These are phyloP conservation scores for Suillus sp. DNA, from an alignment of 768 basidiomycete species.

Conservation along the genomic window DNA sequence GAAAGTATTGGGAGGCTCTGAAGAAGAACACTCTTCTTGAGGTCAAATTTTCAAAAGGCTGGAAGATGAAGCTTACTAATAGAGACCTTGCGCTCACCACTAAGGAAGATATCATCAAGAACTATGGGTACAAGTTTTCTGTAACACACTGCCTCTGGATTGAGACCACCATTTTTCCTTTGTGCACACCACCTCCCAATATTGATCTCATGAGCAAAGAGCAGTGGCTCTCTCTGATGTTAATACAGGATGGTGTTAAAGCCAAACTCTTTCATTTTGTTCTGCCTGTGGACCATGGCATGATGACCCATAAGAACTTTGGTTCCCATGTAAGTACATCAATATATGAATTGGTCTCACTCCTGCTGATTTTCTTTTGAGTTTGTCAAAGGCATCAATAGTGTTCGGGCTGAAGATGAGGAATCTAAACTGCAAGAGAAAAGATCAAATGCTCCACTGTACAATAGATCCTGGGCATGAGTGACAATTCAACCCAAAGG, in stretches of 20 bases:
- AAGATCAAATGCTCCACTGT: too few species aligned
- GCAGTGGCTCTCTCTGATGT: constrained; percentile 9
- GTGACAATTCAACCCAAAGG: too few species aligned
- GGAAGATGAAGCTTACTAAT: neutral
- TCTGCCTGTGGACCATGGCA: neutral
- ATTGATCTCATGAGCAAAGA: constrained; percentile 4
- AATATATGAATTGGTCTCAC: too few species aligned
- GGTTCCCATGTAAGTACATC: constrained; percentile 7
- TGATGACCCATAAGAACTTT: constrained; percentile 10
- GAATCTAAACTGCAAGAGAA: too few species aligned
- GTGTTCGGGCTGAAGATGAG: constrained; percentile 5
- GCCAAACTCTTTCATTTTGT: constrained; percentile 10
- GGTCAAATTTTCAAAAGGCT: neutral
- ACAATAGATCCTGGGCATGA: too few species aligned
- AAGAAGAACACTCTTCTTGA: neutral
- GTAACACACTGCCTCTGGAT: constrained; percentile 1
- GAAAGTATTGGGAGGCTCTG: neutral
- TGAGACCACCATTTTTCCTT: neutral
- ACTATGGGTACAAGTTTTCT: neutral
- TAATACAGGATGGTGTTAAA: constrained; percentile 12
- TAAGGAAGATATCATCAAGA: constrained; percentile 1
- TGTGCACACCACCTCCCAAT: neutral
- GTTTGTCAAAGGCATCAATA: constrained; percentile 11
- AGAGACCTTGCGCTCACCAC: neutral
- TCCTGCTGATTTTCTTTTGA: neutral